These are phyloP conservation scores for Elsinoe ampelina DNA, from an alignment of 2,329 filamentous ascomycete species.

Conservation along the genomic window DNA sequence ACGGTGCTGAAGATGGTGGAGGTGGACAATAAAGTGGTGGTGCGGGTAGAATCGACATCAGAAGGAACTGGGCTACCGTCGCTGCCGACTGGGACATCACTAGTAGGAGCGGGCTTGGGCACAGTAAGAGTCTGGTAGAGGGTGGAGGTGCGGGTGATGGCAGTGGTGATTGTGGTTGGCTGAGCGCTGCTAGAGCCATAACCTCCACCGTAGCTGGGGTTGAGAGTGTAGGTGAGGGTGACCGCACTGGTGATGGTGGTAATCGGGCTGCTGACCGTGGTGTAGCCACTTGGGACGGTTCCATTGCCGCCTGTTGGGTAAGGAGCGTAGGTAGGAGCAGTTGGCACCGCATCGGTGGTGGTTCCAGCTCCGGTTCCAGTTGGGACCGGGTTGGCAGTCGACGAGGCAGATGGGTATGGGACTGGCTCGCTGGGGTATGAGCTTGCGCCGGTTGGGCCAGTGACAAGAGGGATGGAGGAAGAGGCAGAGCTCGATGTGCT, in stretches of 20 bases:
- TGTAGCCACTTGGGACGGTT: conserved; percentile 15
- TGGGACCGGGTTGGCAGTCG: conserved; percentile 11
- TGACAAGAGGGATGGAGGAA: conserved; percentile 9
- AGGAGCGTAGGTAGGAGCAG: conserved; percentile 14
- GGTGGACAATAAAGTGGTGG: conserved; percentile 23
- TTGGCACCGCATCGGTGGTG: conserved; percentile 13
- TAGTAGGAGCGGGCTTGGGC: conserved; percentile 10
- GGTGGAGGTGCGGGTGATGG: conserved; percentile 27
- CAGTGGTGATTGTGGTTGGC: conserved; percentile 24
- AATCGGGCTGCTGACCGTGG: conserved; percentile 12
- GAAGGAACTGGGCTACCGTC: conserved; percentile 2
- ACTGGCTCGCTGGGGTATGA: conserved; percentile 14
- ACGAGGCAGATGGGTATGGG: conserved; percentile 13
- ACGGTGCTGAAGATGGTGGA: conserved; percentile 27
- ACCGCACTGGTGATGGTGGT: conserved; percentile 14
- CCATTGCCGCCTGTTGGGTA: conserved; percentile 17
- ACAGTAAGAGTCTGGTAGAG: conserved; percentile 19
- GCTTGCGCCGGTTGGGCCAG: conserved; percentile 6
- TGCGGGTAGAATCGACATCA: conserved; percentile 16
- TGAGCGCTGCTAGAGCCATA: not conserved
- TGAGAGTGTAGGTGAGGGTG: conserved; percentile 15
- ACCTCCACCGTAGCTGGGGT: not conserved
- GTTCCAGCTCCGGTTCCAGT: conserved; percentile 15
- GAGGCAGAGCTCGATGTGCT: not conserved
- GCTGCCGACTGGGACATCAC: conserved; percentile 8